Evolutionary conservation across 2,329 filamentous ascomycete species (phyloP).

Genomic region (Teratosphaeria gauchensis): DNA sequence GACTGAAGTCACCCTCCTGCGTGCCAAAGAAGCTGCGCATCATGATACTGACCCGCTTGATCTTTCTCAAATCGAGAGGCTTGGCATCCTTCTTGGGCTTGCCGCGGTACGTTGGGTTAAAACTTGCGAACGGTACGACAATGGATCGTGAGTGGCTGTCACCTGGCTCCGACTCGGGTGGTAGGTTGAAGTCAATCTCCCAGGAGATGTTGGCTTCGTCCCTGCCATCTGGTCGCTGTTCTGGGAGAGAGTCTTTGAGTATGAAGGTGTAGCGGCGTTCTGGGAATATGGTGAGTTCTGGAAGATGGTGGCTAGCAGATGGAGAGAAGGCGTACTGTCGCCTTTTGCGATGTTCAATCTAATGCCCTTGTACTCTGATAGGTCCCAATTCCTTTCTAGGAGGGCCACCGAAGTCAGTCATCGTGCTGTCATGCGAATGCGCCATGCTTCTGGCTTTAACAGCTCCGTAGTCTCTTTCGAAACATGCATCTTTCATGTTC

Average conservation of each 20-base stretch:
- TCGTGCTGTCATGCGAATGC: background rate
- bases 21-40: constrained; percentile 70
- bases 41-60: constrained; percentile 68
- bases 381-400: constrained; percentile 47
- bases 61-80: constrained; percentile 47
- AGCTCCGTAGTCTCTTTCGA: too few relatives aligned
- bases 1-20: constrained; percentile 58
- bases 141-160: constrained; percentile 29
- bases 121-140: constrained; percentile 52
- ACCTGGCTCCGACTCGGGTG: constrained; percentile 19
- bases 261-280: constrained; percentile 62
- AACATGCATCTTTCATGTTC: background rate
- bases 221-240: constrained; percentile 45
- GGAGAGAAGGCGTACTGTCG: constrained; percentile 36
- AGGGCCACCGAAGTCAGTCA: background rate
- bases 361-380: constrained; percentile 54
- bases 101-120: constrained; percentile 52
- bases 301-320: background rate
- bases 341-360: constrained; percentile 42
- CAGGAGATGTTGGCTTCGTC: constrained; percentile 64
- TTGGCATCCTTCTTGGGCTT: constrained; percentile 49
- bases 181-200: constrained; percentile 56
- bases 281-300: constrained; percentile 5
- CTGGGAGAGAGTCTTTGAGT: constrained; percentile 58
- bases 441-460: background rate